These are phyloP conservation scores for Choricystis sp. DNA, from an alignment of 139 green algal species.

Conservation along the genomic window DNA sequence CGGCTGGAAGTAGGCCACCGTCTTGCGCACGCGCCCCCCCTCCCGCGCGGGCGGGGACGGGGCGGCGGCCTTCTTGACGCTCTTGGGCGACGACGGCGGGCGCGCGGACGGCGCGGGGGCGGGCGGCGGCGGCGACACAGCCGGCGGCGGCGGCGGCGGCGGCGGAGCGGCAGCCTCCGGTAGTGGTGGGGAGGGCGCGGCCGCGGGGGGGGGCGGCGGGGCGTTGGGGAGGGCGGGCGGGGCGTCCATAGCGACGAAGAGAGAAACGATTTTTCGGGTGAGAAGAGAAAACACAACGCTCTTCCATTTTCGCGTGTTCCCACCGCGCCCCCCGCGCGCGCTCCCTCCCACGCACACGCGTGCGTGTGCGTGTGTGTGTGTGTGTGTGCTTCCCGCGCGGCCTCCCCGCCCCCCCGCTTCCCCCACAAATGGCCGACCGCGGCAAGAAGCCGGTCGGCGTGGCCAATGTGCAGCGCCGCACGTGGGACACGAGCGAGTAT, in stretches of 20 bases:
- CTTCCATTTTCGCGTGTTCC: too few species aligned
- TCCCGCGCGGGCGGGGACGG: not conserved
- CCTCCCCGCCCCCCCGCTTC: not conserved
- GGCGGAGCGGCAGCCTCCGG: not conserved
- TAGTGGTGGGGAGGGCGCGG: not conserved
- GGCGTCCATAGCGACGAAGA: not conserved
- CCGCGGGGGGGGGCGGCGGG: too few species aligned
- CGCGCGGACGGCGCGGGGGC: too few species aligned
- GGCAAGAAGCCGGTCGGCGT: slow-evolving; percentile 13
- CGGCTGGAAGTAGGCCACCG: slow-evolving; percentile 9
- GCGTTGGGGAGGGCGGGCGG: not conserved
- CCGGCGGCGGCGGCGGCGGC: not conserved
- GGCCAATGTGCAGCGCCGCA: slow-evolving; percentile 42
- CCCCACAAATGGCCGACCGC: not conserved
- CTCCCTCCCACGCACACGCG: not conserved
- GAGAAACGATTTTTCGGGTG: too few species aligned
- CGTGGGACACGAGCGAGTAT: slow-evolving; percentile 71
- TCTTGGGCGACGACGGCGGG: too few species aligned
- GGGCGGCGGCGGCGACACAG: not conserved
- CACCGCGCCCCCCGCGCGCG: not conserved
- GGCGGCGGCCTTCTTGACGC: not conserved
- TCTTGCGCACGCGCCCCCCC: slow-evolving; percentile 7
- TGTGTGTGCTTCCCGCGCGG: not conserved
- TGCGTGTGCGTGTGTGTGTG: not conserved
- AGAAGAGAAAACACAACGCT: too few species aligned